Base-by-base conservation (phyloP, 108 stramenopile genomes). In the Conticribra guillardii region DNA sequence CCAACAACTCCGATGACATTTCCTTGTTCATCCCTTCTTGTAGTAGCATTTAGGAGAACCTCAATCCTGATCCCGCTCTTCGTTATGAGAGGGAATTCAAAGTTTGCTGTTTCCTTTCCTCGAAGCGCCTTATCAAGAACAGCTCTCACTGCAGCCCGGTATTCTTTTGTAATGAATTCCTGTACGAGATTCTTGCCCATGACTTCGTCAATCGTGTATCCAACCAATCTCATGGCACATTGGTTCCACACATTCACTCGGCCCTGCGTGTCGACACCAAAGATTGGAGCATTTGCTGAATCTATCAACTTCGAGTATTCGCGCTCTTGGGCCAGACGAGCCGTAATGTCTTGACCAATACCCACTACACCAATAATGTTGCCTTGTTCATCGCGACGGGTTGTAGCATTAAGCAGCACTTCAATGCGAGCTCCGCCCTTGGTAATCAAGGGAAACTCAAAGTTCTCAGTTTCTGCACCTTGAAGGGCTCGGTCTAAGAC, bases 161-260 rank as follows among this genome's bases (percentile, higher is more conserved):
- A 73, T 17, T 76, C 63, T 41, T 60, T 54, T 1, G 59, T 75
- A 32, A 82, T 76, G 41, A 73, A 82, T 19, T 62, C 47, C 5
- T 54, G 16, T 54, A 78, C 76, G n/a, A 82, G 57, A 52, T 47
- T 54, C 44, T 69, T 65, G 52, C 37, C 37, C 11, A 41, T 9
- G 11, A 73, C 87, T 50, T 87, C 87, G 18, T 73, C 67, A 41
- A 28, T 41, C 9, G 72, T 58, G 74, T 82, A 85, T 21, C 87
- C 87, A 26, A 82, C 81, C 11, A 84, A 68, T 32, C 76, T 64
- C n/a, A 34, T 67, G 11, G 75, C 84, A 24, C 69, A 54, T 11
- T 79, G 44, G 52, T 87, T 88, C 87, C 87, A 88, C 44, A 86
- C 84, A 45, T 87, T 87, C n/a, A 93, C 80, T 11, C 24, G 62